These are phyloP conservation scores for Colletotrichum higginsianum DNA, from an alignment of 2,329 filamentous ascomycete genomes.

Conservation along the genomic window DNA sequence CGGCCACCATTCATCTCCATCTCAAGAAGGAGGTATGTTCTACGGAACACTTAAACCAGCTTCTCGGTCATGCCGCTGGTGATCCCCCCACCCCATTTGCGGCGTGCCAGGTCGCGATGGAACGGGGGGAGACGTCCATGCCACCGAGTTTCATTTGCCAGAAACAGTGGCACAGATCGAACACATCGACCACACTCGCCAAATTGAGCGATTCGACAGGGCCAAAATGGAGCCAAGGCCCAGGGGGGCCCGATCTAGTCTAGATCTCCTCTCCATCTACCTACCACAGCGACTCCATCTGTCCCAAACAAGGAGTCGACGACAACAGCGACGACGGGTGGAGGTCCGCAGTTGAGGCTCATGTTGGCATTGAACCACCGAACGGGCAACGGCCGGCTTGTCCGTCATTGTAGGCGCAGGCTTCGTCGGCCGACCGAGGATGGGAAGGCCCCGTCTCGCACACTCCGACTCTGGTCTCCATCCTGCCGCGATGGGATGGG, in stretches of 20 bases:
- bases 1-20: neutral
- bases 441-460: slow-evolving; percentile 24
- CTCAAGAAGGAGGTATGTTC: neutral
- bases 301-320: slow-evolving; percentile 20
- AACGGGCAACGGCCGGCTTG: neutral
- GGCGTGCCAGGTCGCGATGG: neutral
- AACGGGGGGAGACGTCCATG: neutral
- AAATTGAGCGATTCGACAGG: neutral
- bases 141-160: slow-evolving; percentile 1
- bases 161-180: slow-evolving; percentile 12
- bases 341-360: slow-evolving; percentile 22
- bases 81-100: neutral
- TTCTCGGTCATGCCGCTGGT: slow-evolving; percentile 11
- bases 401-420: slow-evolving; percentile 7
- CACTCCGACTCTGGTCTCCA: neutral
- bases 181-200: neutral
- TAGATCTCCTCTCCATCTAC: neutral
- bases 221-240: slow-evolving; percentile 9
- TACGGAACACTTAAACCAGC: neutral
- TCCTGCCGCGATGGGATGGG: neutral
- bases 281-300: neutral
- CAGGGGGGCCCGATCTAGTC: slow-evolving; percentile 24
- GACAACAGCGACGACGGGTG: neutral
- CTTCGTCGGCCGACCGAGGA: slow-evolving; percentile 28
- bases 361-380: neutral